Base-by-base conservation (phyloP, 2,329 filamentous ascomycete genomes). In the Hymenoscyphus scutula region DNA sequence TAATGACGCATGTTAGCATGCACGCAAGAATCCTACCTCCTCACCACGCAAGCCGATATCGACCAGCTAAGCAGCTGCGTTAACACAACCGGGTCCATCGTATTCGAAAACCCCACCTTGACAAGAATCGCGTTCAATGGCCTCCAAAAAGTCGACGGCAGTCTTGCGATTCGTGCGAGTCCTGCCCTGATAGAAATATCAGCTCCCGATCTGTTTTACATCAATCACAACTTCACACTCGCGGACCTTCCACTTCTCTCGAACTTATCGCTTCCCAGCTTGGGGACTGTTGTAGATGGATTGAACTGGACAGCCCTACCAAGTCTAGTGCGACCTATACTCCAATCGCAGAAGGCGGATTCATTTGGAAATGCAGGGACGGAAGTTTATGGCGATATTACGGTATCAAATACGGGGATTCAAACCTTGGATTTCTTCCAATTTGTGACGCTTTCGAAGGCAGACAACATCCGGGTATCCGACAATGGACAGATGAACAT, bases 211-310 rank as follows among this genome's bases (percentile, higher is more conserved):
- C 32, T 65, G n/a, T 41, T 15, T n/a, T 56, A 37, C 27, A 60
- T 64, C 25, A 45, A 57, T 11, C 23, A 58, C 11, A 62, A 65
- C 32, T 60, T 65, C 37, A 65, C 60, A 23, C 29, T 65, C 55
- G 62, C 57, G 17, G 37, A 55, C 29, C 56, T 65, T 11, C 63
- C 57, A 13, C 15, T 54, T 6, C 60, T 65, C 41, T 32, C 53
- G 27, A 60, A 41, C 29, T 58, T 65, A 30, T 58, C 53, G 6
- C 32, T 65, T 2, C 57, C 60, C 11, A 11, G n/a, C 29, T 48
- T 65, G 17, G 56, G 61, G 30, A 62, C 41, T 29, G 38, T 62
- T 5, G 29, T 60, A 10, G 53, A 53, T 17, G 58, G 53, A 29
- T 23, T 65, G 27, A 48, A 54, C n/a, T 65, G 56, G 60, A 55